Base-by-base conservation (phyloP, 1,284 basidiomycete species). In the Pyrrhoderma lamaoense region DNA sequence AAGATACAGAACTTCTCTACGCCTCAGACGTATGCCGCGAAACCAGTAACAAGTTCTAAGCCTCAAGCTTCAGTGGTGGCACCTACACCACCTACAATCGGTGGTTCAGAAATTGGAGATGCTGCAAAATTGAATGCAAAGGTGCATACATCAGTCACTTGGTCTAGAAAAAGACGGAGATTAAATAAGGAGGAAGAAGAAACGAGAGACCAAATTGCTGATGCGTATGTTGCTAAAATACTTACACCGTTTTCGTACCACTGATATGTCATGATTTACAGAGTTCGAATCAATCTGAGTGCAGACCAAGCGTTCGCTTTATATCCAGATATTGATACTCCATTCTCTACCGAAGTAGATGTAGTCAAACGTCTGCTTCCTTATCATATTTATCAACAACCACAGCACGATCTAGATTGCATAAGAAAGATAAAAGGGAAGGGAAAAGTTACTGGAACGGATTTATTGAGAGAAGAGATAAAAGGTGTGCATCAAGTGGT, bases 301-400 rank as follows among this genome's bases (percentile, higher is more conserved):
- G 65, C 72, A 40, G 86, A 89, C 64, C 85, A 87, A 49, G 67
- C 69, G 36, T 66, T 72, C 13, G 75, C 76, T 9, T 60, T 79
- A 39, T 71, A 77, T 52, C 85, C 86, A 23, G 80, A 88, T 58
- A 70, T 77, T 25, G 82, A 87, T 49, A 71, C 78, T 0, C 80
- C 85, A 1, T 89, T 89, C 58, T 54, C 59, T 18, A 77, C 85
- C 60, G 65, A 71, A 9, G 60, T 66, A 3, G 87, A 89, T 61
- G 81, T 71, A 1, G 69, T 88, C 19, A 71, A 74, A 14, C 74
- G 85, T 47, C 69, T 89, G 14, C 65, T 89, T 21, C 86, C 86
- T 0, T 89, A 85, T 62, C 86, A 89, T 61, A 66, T 89, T 47
- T 87, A 82, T 58, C 82, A 85, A 57, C 80, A 85, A 52, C 85